A percentile compares a stretch with the other conserved stretches of the same genome.
These are phyloP conservation scores for Filobasidium uniguttulatum DNA, from an alignment of 1,284 basidiomycete genomes.

Conservation along the genomic window DNA sequence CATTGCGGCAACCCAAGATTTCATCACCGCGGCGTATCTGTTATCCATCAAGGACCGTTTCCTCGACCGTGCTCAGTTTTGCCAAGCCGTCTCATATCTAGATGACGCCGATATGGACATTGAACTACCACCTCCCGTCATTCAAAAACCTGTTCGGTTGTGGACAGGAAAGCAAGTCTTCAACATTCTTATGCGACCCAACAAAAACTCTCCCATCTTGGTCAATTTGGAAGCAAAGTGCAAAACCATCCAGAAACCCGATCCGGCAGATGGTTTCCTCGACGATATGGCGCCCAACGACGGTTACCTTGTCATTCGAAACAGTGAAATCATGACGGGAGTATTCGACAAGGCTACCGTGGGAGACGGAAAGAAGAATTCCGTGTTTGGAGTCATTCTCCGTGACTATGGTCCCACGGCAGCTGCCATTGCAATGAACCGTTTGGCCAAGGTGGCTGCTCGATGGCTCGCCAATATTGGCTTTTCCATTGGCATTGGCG, in stretches of 20 bases:
- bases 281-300: slow-evolving; percentile 90
- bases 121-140: slow-evolving; percentile 87
- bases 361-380: slow-evolving; percentile 98
- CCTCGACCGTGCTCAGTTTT: slow-evolving; percentile 87
- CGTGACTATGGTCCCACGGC: slow-evolving; percentile 93
- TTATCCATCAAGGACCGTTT: slow-evolving; percentile 87
- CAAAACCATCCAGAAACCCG: slow-evolving; percentile 78
- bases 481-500: slow-evolving; percentile 96
- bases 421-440: slow-evolving; percentile 90
- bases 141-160: slow-evolving; percentile 80
- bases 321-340: slow-evolving; percentile 98
- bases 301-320: slow-evolving; percentile 93
- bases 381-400: slow-evolving; percentile 94
- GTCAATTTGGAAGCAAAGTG: slow-evolving; percentile 98
- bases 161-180: slow-evolving; percentile 99
- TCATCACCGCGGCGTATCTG: slow-evolving; percentile 94
- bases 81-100: slow-evolving; percentile 91
- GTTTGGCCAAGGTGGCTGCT: slow-evolving; percentile 88
- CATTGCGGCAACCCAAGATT: slow-evolving; percentile 95
- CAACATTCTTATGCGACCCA: slow-evolving; percentile 91
- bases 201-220: slow-evolving; percentile 63
- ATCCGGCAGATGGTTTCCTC: slow-evolving; percentile 40
- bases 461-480: slow-evolving; percentile 93
- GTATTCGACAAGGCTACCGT: slow-evolving; percentile 98
- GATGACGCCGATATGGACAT: slow-evolving; percentile 83